These are phyloP conservation scores for Malbranchea cinnamomea DNA, from an alignment of 2,329 filamentous ascomycete species.

Conservation along the genomic window DNA sequence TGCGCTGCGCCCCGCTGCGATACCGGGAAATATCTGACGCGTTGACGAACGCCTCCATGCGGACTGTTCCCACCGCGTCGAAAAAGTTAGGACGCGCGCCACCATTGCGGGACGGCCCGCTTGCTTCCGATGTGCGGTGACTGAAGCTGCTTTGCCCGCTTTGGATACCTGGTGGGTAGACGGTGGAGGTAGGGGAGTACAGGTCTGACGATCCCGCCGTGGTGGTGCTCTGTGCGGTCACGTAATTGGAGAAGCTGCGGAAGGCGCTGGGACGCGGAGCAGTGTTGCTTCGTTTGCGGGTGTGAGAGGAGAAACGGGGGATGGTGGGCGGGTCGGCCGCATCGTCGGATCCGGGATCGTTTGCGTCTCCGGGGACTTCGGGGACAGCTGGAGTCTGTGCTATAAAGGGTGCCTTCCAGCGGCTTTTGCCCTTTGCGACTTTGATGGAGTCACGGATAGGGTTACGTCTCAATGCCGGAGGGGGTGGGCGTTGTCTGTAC, in stretches of 20 bases:
- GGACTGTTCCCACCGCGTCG: slow-evolving; percentile 75
- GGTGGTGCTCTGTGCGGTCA: slow-evolving; percentile 25
- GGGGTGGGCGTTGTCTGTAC: slow-evolving; percentile 25
- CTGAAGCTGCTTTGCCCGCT: slow-evolving; percentile 32
- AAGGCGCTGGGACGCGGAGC: slow-evolving; percentile 58
- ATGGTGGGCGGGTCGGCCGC: slow-evolving; percentile 37
- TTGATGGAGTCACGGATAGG: slow-evolving; percentile 79
- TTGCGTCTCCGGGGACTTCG: slow-evolving; percentile 19
- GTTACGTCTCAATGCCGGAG: slow-evolving; percentile 36
- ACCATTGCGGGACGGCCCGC: slow-evolving; percentile 31
- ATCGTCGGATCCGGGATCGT: slow-evolving; percentile 24
- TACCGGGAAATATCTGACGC: slow-evolving; percentile 22
- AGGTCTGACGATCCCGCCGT: slow-evolving; percentile 48
- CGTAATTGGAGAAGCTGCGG: slow-evolving; percentile 54
- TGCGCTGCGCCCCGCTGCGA: slow-evolving; percentile 10
- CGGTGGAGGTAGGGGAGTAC: slow-evolving; percentile 24
- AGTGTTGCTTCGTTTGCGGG: slow-evolving; percentile 79
- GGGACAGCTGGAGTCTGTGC: slow-evolving; percentile 19
- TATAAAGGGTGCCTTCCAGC: slow-evolving; percentile 26
- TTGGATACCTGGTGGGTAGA: slow-evolving; percentile 14
- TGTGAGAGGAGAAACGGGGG: slow-evolving; percentile 45
- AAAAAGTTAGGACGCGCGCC: slow-evolving; percentile 48
- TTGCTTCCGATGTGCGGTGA: slow-evolving; percentile 37
- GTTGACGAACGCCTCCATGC: slow-evolving; percentile 94
- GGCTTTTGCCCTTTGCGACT: slow-evolving; percentile 60